These are phyloP conservation scores for Mortierella sp. DNA, from an alignment of 371 early-diverging fungal genomes.

Conservation along the genomic window DNA sequence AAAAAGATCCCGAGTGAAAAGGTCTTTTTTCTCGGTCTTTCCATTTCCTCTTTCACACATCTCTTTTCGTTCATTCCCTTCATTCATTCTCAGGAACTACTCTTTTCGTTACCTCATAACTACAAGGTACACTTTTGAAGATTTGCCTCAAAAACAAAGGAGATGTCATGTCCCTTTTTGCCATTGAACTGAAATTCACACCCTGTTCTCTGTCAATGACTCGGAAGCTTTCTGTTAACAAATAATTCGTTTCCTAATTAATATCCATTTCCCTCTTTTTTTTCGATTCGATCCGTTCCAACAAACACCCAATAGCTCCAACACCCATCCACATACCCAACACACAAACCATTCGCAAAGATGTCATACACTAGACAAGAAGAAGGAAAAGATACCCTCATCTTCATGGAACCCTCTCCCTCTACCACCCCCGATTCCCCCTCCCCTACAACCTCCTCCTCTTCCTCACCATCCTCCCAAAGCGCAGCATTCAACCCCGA, in stretches of 20 bases:
- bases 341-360: background rate
- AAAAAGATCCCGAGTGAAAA: background rate
- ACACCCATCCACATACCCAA: background rate
- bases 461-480: conserved; percentile 38
- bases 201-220: background rate
- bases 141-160: background rate
- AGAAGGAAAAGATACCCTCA: conserved; percentile 61
- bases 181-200: too few relatives aligned
- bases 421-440: conserved; percentile 33
- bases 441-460: conserved; percentile 18
- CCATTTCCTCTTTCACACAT: background rate
- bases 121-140: background rate
- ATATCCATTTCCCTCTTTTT: background rate
- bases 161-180: too few relatives aligned
- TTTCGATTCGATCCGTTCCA: background rate
- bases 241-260: background rate
- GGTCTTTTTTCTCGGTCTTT: background rate
- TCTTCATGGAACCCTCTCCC: conserved; percentile 64
- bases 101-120: background rate
- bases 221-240: background rate
- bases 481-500: conserved; percentile 72
- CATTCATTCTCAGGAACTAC: background rate
- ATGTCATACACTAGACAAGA: conserved; percentile 42
- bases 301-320: background rate
- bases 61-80: background rate